Base-by-base conservation (phyloP, 2,329 filamentous ascomycete genomes). In the Bipolaris oryzae region DNA sequence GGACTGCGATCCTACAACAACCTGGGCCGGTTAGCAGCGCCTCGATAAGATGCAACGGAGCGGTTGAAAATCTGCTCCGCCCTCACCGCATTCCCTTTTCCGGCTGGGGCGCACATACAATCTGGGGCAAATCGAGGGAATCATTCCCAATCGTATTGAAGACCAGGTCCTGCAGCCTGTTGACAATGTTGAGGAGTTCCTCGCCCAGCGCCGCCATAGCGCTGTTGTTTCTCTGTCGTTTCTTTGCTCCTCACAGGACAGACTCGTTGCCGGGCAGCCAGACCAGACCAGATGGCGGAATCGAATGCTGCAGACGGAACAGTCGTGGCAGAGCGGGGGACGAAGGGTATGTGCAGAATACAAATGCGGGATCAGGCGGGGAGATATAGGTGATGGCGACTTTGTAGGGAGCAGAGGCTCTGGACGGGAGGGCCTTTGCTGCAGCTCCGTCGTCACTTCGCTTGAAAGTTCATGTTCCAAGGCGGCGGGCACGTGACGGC, bases 111-210 rank as follows among this genome's bases (percentile, higher is more conserved):
- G 74, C 86, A 96, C 95, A 82, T 88, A 97, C 95, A 84, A 99
- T 99, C 81, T 99, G 95, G 57, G 95, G 95, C 55, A 99, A 83
- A 79, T 99, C 95, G 60, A 99, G 85, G 50, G 94, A 98, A 79
- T 99, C 95, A 82, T 93, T 98, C 79, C 95, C 95, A 78, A 99
- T 99, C 68, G 95, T 99, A 81, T 99, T 99, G 84, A 99, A 99
- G 74, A 99, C 95, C 74, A 99, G 81, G 79, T 98, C 95, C 80
- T 99, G 95, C 73, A 99, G 85, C 84, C 96, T 96, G 84, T 99
- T 99, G 81, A 99, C 95, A 64, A 92, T 96, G 69, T 87, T 87
- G 76, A 99, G 87, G 79, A 99, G 83, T 80, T 99, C 93, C 79
- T 99, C 95, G 75, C 95, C 94, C 72, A 99, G 88, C 73, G 94